phyloP scores from a whole-genome alignment of 2,329 filamentous ascomycete genomes.

The Alternaria brassicicola region DNA sequence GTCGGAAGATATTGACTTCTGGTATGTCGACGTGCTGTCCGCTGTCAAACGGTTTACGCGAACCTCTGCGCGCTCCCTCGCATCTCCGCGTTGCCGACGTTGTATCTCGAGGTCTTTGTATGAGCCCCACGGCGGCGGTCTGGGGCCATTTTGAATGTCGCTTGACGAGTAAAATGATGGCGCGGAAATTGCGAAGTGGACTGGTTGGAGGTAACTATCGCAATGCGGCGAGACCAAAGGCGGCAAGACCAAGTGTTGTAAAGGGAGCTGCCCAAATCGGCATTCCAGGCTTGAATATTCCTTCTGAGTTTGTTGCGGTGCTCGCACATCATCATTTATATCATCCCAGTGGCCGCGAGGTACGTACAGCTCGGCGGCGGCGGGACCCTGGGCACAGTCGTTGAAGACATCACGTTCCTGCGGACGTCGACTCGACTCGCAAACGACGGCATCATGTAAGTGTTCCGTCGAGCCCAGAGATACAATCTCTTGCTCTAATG shows the following conservation, averaged over 20 bases:
- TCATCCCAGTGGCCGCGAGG: conserved; percentile 5
- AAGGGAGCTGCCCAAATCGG: conserved; percentile 15
- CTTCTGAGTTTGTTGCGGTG: neutral
- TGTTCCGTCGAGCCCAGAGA: neutral
- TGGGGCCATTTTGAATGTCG: conserved; percentile 12
- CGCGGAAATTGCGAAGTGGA: neutral
- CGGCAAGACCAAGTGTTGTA: neutral
- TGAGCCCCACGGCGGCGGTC: conserved; percentile 24
- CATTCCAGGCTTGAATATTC: conserved; percentile 15
- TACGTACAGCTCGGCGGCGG: neutral
- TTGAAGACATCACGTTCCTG: neutral
- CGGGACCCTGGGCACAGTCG: conserved; percentile 1
- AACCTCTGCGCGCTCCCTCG: conserved; percentile 9
- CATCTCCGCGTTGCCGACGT: conserved; percentile 9
- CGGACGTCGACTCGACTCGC: neutral
- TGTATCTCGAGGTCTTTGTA: conserved; percentile 15
- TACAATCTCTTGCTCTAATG: neutral
- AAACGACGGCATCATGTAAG: neutral
- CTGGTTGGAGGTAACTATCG: too few relatives aligned
- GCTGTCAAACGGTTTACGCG: neutral
- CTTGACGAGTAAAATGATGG: neutral
- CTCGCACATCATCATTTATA: neutral
- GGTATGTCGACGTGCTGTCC: neutral
- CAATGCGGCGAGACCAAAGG: neutral
- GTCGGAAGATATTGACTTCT: neutral